Percentiles rank a stretch among this genome's conserved stretches.
These are phyloP conservation scores for Stephania japonica DNA, from an alignment of 164 flowering plant genomes.

Conservation along the genomic window DNA sequence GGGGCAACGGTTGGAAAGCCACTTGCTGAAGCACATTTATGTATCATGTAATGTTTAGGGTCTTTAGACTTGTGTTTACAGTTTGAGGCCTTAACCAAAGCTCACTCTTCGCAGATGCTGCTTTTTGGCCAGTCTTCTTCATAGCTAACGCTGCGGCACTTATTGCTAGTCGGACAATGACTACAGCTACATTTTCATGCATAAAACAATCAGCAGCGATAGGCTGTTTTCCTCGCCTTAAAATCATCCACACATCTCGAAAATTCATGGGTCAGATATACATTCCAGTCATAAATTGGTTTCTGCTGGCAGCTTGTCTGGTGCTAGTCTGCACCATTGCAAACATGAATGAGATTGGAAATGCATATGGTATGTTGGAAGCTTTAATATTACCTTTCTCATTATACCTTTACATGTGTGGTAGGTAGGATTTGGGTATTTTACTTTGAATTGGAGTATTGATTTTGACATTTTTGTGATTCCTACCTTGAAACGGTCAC, in stretches of 20 bases:
- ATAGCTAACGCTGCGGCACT: conserved; percentile 91
- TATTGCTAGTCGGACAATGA: conserved; percentile 96
- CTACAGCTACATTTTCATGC: conserved; percentile 95
- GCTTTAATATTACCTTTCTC: background rate
- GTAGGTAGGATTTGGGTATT: too few species aligned
- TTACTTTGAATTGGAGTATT: too few species aligned
- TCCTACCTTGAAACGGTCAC: too few species aligned
- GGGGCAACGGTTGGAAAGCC: background rate
- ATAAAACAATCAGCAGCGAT: conserved; percentile 92
- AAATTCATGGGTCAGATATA: conserved; percentile 98
- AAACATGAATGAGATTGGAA: conserved; percentile 84
- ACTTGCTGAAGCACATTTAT: background rate
- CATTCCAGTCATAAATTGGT: conserved; percentile 96
- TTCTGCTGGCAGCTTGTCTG: conserved; percentile 67
- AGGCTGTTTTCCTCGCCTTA: conserved; percentile 99
- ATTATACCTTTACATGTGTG: too few species aligned
- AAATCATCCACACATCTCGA: conserved; percentile 92
- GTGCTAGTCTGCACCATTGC: conserved; percentile 65
- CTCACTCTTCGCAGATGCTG: conserved; percentile 52
- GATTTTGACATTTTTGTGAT: too few species aligned
- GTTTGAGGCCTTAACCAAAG: background rate
- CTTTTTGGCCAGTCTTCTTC: conserved; percentile 82
- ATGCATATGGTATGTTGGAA: conserved; percentile 55
- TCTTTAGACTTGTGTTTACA: background rate
- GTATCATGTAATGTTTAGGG: background rate